Evolutionary conservation across 352 stramenopile species (phyloP).

Genomic region (Pythium aphanidermatum): DNA sequence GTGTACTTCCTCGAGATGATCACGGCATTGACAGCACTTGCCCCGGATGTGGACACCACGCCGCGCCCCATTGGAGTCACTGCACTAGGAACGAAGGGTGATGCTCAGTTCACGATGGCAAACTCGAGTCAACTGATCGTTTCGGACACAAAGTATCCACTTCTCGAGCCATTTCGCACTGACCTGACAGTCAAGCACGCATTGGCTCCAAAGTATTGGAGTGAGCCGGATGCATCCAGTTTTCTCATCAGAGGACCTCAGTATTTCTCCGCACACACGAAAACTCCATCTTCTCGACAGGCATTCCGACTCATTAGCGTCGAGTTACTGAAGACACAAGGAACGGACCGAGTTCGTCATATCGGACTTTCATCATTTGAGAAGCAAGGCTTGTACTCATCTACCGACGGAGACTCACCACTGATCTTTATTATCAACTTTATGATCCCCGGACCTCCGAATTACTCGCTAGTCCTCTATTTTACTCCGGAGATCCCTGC

Average conservation of each 20-base stretch:
- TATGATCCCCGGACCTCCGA: constrained; percentile 59
- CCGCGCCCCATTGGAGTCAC: constrained; percentile 7
- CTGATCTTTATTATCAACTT: constrained; percentile 83
- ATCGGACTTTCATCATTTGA: constrained; percentile 71
- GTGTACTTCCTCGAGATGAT: constrained; percentile 80
- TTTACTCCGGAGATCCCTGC: constrained; percentile 61
- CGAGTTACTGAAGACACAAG: constrained; percentile 44
- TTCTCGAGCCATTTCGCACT: constrained; percentile 60
- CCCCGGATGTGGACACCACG: constrained; percentile 5
- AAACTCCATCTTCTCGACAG: constrained; percentile 53
- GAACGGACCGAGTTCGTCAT: constrained; percentile 41
- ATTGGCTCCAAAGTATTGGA: constrained; percentile 75
- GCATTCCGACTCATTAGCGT: constrained; percentile 60
- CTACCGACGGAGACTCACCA: constrained; percentile 22
- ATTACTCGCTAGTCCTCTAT: constrained; percentile 73
- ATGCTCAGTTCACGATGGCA: neutral
- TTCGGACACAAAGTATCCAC: constrained; percentile 47
- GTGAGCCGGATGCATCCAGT: constrained; percentile 52
- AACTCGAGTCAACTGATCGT: constrained; percentile 34
- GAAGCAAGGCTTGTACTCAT: constrained; percentile 26
- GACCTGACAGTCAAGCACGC: constrained; percentile 46
- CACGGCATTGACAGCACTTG: constrained; percentile 22
- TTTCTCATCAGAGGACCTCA: constrained; percentile 64
- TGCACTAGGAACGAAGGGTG: neutral
- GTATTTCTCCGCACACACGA: constrained; percentile 57